Evolutionary conservation across 306 rosid genomes (phyloP).

Genomic region (Parietaria judaica): DNA sequence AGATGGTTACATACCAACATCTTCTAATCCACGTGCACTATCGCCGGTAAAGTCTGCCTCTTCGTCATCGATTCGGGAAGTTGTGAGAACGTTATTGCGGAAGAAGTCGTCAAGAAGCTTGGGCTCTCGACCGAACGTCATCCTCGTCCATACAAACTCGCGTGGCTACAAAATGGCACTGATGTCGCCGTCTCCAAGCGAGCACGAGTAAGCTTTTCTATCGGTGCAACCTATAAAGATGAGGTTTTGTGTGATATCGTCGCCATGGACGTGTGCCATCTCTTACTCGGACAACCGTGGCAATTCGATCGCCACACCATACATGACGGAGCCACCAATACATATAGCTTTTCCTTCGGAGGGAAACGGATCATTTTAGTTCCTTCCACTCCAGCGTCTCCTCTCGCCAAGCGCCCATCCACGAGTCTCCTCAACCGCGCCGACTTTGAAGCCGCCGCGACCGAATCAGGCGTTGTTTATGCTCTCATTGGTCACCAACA

Average conservation of each 20-base stretch:
- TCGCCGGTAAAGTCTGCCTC: too few species aligned
- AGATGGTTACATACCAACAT: too few species aligned
- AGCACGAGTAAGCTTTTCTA: not conserved
- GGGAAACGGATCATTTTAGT: not conserved
- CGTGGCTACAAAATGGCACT: not conserved
- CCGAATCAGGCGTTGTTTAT: not conserved
- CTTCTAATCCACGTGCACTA: too few species aligned
- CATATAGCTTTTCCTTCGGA: not conserved
- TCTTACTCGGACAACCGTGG: not conserved
- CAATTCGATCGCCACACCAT: not conserved
- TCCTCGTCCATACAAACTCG: not conserved
- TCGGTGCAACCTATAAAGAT: not conserved
- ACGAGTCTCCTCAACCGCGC: not conserved
- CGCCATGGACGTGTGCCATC: not conserved
- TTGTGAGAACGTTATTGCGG: too few species aligned
- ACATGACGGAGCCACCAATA: not conserved
- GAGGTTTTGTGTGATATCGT: not conserved
- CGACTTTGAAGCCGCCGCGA: not conserved
- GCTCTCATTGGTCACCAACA: not conserved
- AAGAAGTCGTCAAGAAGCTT: not conserved
- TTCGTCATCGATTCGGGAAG: too few species aligned
- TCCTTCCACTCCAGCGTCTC: not conserved
- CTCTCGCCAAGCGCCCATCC: not conserved
- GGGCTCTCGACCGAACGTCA: too few species aligned
- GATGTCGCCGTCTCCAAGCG: not conserved